Evolutionary conservation across 2,329 filamentous ascomycete species (phyloP), one percentile per base, ranked within the genome.

Genomic region (Zasmidium citrigriseum): DNA sequence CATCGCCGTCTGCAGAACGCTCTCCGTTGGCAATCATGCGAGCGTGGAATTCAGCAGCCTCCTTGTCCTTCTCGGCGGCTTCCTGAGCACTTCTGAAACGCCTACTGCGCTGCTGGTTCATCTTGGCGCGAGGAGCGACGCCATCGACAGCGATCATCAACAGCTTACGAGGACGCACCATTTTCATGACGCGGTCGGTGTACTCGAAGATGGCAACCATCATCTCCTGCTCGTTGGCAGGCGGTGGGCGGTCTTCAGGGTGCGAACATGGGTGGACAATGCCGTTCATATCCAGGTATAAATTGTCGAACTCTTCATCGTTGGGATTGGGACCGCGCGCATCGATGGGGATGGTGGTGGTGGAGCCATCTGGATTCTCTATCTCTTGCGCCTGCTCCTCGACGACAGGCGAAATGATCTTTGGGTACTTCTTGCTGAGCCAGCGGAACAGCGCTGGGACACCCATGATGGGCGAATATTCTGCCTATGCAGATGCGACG

Each of bases 201-300:
- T 99, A 99, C 72, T 89, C 91, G 82, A 99, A 99, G 61, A 99
- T 88, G 72, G 96, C 96, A 68, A 97, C 75, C 95, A 99, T 99
- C 95, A 99, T 99, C 78, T 98, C 95, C 74, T 96, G 91, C 79
- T 99, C 95, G 61, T 95, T 93, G 70, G 89, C 89, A 11, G 95
- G 95, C 3, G 95, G 86, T 1, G 95, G 92, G 63, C 87, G 86
- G 71, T 98, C 93, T 75, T 99, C 95, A 0, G 95, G 95, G 78
- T 99, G 95, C 48, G 93, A 96, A 78, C 95, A 99, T 27, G 96
- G 96, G 80, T 99, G 95, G 38, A 99, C 95, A 66, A 99, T 99
- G 73, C 95, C 96, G 76, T 99, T 99, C 93, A 99, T 98, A 72
- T 99, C 95, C 63, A 99, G 85, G 72, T 99, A 99, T 4, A 99